phyloP scores from a whole-genome alignment of 495 filamentous ascomycete genomes.

The Jackrogersella minutella region DNA sequence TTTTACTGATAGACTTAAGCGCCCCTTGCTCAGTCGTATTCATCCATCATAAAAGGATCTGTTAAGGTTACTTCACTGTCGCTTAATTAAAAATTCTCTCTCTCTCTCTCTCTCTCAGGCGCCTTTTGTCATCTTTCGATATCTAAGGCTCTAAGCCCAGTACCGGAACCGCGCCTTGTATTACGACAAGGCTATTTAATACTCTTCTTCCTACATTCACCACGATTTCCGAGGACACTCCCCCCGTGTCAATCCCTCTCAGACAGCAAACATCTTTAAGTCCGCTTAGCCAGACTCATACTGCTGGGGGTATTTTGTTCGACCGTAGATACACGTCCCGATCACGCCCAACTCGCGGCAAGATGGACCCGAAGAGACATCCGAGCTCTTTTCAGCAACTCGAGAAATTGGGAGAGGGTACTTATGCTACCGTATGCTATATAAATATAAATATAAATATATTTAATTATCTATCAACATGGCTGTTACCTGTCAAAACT shows the following conservation, averaged over 20 bases:
- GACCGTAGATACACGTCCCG: slow-evolving; percentile 15
- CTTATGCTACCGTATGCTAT: slow-evolving; percentile 86
- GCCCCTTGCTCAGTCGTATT: slow-evolving; percentile 24
- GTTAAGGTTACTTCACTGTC: slow-evolving; percentile 18
- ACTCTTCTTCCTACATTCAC: slow-evolving; percentile 29
- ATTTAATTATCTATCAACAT: no score
- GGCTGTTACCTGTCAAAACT: neutral
- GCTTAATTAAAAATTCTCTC: slow-evolving; percentile 20
- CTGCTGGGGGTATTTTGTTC: slow-evolving; percentile 29
- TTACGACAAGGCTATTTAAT: slow-evolving; percentile 39
- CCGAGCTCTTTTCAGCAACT: slow-evolving; percentile 98
- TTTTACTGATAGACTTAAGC: slow-evolving; percentile 28
- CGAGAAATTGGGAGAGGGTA: slow-evolving; percentile 98
- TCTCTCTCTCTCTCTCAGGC: no score
- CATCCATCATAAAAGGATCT: neutral
- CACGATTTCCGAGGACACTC: slow-evolving; percentile 36
- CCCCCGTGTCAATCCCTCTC: slow-evolving; percentile 24
- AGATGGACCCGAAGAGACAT: slow-evolving; percentile 88
- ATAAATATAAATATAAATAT: no score
- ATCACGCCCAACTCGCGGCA: slow-evolving; percentile 33
- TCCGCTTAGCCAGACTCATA: slow-evolving; percentile 26
- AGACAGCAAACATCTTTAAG: slow-evolving; percentile 17
- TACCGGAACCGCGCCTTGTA: slow-evolving; percentile 30
- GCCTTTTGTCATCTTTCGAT: slow-evolving; percentile 1
- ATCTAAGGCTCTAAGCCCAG: neutral